Conservation (phyloP, 805 yeast species). For the Metschnikowia vanudenii region DNA sequence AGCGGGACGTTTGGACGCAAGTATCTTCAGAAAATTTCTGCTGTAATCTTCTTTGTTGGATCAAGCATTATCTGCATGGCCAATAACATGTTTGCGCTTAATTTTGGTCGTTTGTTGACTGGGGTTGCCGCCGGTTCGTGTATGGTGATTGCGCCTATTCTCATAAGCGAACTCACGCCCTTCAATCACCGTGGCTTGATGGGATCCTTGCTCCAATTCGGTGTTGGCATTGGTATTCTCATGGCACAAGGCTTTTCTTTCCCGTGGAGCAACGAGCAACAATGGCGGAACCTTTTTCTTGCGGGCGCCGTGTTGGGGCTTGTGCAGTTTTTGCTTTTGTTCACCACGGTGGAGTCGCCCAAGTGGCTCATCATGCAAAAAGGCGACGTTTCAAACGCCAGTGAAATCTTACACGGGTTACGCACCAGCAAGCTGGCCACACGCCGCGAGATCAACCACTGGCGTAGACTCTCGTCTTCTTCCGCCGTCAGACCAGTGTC, state of each 20-base stretch:
- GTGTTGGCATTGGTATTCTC: constrained; percentile 40
- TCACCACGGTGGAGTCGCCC: constrained; percentile 40
- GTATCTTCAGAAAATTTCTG: constrained; percentile 15
- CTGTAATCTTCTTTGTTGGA: constrained; percentile 28
- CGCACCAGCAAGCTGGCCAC: constrained; percentile 33
- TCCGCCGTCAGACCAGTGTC: neutral
- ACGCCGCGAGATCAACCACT: constrained; percentile 35
- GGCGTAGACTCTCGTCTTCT: constrained; percentile 26
- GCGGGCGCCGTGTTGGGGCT: constrained; percentile 27
- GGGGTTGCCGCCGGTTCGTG: constrained; percentile 42
- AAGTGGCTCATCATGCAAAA: constrained; percentile 39
- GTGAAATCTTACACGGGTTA: constrained; percentile 25
- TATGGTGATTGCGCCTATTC: constrained; percentile 40
- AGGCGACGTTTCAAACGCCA: constrained; percentile 31
- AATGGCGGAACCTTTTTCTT: constrained; percentile 38
- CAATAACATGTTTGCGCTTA: constrained; percentile 19
- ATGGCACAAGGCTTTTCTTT: constrained; percentile 33
- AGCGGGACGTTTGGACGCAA: constrained; percentile 27
- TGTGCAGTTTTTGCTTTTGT: constrained; percentile 30
- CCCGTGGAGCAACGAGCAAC: constrained; percentile 34
- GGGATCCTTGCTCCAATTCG: constrained; percentile 40
- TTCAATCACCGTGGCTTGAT: constrained; percentile 40
- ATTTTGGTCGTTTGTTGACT: constrained; percentile 33
- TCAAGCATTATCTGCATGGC: constrained; percentile 29
- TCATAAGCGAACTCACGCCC: constrained; percentile 41